phyloP scores from a whole-genome alignment of 1,284 basidiomycete genomes.

The Rhizopogon parksii region DNA sequence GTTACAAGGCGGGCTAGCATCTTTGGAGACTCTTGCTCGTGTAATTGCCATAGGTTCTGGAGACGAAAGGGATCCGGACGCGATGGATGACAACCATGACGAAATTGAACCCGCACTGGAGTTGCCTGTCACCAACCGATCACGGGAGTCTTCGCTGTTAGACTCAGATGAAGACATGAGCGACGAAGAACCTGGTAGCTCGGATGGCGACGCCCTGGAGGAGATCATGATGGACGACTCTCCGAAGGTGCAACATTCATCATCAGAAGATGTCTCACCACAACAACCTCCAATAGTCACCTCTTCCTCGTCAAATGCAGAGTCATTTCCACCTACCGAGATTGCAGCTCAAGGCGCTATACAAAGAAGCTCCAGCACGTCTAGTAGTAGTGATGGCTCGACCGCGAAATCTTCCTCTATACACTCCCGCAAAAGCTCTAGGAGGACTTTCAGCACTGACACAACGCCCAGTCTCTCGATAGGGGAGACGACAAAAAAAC shows the following conservation, averaged over 20 bases:
- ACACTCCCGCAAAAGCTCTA: slow-evolving; percentile 47
- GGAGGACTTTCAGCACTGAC: slow-evolving; percentile 36
- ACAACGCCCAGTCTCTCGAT: slow-evolving; percentile 31
- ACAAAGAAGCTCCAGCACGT: slow-evolving; percentile 19
- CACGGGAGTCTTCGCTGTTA: slow-evolving; percentile 46
- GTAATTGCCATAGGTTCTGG: slow-evolving; percentile 63
- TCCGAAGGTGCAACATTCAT: slow-evolving; percentile 24
- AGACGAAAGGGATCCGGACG: slow-evolving; percentile 47
- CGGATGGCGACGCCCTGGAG: slow-evolving; percentile 70
- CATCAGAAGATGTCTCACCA: slow-evolving; percentile 14
- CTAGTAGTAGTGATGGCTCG: slow-evolving; percentile 31
- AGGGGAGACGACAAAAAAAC: slow-evolving; percentile 75
- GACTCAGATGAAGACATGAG: slow-evolving; percentile 77
- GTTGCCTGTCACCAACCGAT: slow-evolving; percentile 60
- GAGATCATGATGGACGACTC: slow-evolving; percentile 66
- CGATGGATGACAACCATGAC: slow-evolving; percentile 50
- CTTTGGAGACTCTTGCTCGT: slow-evolving; percentile 76
- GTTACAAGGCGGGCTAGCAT: slow-evolving; percentile 73
- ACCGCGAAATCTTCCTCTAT: slow-evolving; percentile 33
- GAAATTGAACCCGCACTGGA: slow-evolving; percentile 65
- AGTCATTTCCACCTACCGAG: slow-evolving; percentile 24
- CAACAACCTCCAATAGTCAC: slow-evolving; percentile 21
- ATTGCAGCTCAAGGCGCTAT: slow-evolving; percentile 22
- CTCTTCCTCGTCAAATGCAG: slow-evolving; percentile 23
- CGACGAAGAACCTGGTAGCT: slow-evolving; percentile 60